Evolutionary conservation across 768 basidiomycete species (phyloP).

Genomic region (Leucocoprinus birnbaumii): DNA sequence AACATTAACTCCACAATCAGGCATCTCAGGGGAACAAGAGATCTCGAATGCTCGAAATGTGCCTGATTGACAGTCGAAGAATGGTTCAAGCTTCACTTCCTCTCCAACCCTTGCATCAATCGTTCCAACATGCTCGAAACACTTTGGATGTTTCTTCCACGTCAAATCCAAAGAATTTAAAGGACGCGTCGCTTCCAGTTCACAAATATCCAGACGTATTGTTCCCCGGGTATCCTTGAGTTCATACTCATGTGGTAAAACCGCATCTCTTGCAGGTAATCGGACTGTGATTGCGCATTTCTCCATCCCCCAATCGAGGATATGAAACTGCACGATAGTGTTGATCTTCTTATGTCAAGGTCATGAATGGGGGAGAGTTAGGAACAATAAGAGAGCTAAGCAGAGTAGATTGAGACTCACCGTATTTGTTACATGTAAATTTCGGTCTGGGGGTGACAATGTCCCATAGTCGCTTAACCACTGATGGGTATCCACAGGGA

Average conservation of each 20-base stretch:
- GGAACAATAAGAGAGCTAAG: no score
- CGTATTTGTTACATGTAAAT: slow-evolving; percentile 19
- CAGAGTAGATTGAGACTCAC: no score
- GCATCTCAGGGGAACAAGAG: slow-evolving; percentile 20
- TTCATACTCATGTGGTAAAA: slow-evolving; percentile 21
- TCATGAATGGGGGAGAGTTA: no score
- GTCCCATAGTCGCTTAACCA: slow-evolving; percentile 25
- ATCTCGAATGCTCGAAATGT: slow-evolving; percentile 23
- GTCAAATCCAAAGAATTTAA: slow-evolving; percentile 19
- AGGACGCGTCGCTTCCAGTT: slow-evolving; percentile 20
- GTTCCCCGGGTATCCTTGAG: slow-evolving; percentile 15
- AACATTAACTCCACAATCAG: slow-evolving; percentile 22
- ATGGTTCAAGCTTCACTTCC: slow-evolving; percentile 20
- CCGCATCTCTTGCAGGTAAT: slow-evolving; percentile 19
- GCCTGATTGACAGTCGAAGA: slow-evolving; percentile 21
- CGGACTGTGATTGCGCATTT: slow-evolving; percentile 22
- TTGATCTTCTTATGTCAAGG: slow-evolving; percentile 16
- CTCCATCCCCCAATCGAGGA: slow-evolving; percentile 28
- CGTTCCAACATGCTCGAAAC: slow-evolving; percentile 15
- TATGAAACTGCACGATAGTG: slow-evolving; percentile 22
- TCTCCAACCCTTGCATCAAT: slow-evolving; percentile 22
- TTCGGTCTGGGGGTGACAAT: slow-evolving; percentile 25
- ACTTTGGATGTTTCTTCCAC: slow-evolving; percentile 21
- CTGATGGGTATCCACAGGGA: slow-evolving; percentile 23
- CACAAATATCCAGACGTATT: slow-evolving; percentile 21